phyloP scores from a whole-genome alignment of 768 basidiomycete genomes.

The Thelephora aurantiotincta region DNA sequence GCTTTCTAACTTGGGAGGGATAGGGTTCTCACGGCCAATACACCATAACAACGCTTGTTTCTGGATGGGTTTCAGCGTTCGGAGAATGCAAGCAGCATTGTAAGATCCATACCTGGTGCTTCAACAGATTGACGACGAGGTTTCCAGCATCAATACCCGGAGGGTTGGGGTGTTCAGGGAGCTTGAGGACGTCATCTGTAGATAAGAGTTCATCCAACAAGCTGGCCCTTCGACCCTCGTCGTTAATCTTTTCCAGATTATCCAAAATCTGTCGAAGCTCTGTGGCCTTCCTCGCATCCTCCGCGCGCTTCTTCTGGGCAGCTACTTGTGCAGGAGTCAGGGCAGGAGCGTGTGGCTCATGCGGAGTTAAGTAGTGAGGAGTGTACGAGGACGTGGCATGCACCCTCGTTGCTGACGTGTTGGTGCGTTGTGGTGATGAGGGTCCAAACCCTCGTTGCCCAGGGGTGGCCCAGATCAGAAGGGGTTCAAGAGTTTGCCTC shows the following conservation, averaged over 20 bases:
- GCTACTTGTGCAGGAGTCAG: conserved; percentile 19
- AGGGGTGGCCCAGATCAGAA: conserved; percentile 64
- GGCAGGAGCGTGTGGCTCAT: background rate
- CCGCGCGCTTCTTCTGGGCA: conserved; percentile 27
- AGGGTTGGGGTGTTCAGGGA: conserved; percentile 60
- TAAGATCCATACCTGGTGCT: conserved; percentile 56
- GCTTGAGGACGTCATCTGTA: conserved; percentile 52
- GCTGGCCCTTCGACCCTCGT: conserved; percentile 57
- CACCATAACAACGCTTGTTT: conserved; percentile 82
- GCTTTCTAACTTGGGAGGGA: conserved; percentile 44
- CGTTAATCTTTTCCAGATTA: conserved; percentile 62
- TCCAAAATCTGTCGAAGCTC: conserved; percentile 55
- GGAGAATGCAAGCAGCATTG: background rate
- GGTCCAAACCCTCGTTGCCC: conserved; percentile 39
- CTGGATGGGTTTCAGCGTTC: conserved; percentile 21
- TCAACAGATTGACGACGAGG: conserved; percentile 58
- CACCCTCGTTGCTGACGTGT: background rate
- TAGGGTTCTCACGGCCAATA: conserved; percentile 65
- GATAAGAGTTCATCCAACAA: conserved; percentile 58
- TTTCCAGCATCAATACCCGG: conserved; percentile 56
- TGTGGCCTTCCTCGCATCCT: conserved; percentile 41
- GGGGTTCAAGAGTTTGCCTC: conserved; percentile 45
- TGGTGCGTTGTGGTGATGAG: background rate
- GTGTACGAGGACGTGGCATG: background rate
- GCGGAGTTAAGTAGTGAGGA: background rate